These are phyloP conservation scores for Talaromyces liani DNA, from an alignment of 495 filamentous ascomycete genomes.

Conservation along the genomic window DNA sequence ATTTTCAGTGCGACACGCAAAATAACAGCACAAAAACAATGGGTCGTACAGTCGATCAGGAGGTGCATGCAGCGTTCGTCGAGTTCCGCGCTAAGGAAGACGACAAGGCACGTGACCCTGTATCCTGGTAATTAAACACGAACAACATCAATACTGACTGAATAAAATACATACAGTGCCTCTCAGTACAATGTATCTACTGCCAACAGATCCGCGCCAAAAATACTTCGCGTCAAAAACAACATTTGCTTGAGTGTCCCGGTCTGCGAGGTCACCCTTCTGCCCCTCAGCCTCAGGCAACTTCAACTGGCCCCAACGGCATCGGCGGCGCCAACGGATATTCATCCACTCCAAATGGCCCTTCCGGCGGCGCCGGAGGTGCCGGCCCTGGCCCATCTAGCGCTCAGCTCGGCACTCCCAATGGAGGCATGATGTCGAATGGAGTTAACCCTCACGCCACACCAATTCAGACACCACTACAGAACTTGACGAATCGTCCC, in stretches of 20 bases:
- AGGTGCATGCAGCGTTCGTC: constrained; percentile 51
- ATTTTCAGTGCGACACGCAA: constrained; percentile 1
- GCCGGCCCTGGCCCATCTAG: constrained; percentile 22
- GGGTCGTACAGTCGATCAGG: constrained; percentile 51
- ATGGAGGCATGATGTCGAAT: constrained; percentile 36
- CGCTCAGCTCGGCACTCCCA: constrained; percentile 29
- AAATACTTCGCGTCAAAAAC: constrained; percentile 51
- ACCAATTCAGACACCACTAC: constrained; percentile 37
- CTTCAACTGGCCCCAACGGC: constrained; percentile 34
- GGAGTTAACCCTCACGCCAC: constrained; percentile 39
- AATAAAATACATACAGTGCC: constrained; percentile 31
- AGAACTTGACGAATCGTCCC: constrained; percentile 30
- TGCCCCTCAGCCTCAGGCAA: constrained; percentile 33
- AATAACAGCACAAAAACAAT: constrained; percentile 24
- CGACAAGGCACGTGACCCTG: constrained; percentile 49
- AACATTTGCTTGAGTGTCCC: constrained; percentile 49
- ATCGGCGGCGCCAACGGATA: constrained; percentile 39
- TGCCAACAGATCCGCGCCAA: constrained; percentile 52
- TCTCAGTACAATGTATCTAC: constrained; percentile 53
- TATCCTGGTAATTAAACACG: constrained; percentile 27
- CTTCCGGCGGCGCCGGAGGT: constrained; percentile 27
- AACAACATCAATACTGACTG: constrained; percentile 8
- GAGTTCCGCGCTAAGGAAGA: constrained; percentile 55
- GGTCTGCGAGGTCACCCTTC: constrained; percentile 40
- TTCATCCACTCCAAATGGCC: constrained; percentile 37